Evolutionary conservation across 225 moss, liverwort and hornwort genomes (phyloP).

Genomic region (Sphagnum tenellum): DNA sequence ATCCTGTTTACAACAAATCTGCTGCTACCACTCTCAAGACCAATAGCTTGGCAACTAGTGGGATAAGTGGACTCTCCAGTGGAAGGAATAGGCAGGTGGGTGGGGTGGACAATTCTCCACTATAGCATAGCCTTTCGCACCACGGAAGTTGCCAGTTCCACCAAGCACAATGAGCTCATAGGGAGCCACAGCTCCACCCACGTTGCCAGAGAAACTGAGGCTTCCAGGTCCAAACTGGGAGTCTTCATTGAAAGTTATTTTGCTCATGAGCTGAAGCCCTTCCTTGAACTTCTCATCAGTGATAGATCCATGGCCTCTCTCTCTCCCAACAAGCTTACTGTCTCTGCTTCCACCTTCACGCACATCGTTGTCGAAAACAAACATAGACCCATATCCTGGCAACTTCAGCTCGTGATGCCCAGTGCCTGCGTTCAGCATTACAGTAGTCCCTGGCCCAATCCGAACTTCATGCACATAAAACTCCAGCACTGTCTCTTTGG

Average conservation of each 20-base stretch:
- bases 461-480: conserved; percentile 39
- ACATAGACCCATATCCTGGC: conserved; percentile 45
- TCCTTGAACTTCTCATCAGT: conserved; percentile 40
- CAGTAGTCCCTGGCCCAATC: conserved; percentile 22
- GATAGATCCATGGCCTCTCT: conserved; percentile 38
- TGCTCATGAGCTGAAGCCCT: conserved; percentile 29
- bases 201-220: conserved; percentile 29
- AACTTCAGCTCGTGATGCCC: conserved; percentile 32
- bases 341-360: conserved; percentile 27
- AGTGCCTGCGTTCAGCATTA: conserved; percentile 38
- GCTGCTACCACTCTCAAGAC: too few relatives aligned
- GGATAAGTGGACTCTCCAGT: conserved; percentile 27
- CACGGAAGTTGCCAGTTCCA: conserved; percentile 49
- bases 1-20: too few relatives aligned
- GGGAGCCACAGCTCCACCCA: conserved; percentile 26
- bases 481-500: too few relatives aligned
- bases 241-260: conserved; percentile 29
- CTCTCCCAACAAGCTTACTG: conserved; percentile 25
- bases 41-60: too few relatives aligned
- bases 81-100: conserved; percentile 30
- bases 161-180: conserved; percentile 25
- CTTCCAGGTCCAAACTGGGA: conserved; percentile 22
- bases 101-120: conserved; percentile 21
- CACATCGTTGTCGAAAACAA: conserved; percentile 48
- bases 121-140: conserved; percentile 35